These are phyloP conservation scores for Podospora australis DNA, from an alignment of 495 filamentous ascomycete species.

Conservation along the genomic window DNA sequence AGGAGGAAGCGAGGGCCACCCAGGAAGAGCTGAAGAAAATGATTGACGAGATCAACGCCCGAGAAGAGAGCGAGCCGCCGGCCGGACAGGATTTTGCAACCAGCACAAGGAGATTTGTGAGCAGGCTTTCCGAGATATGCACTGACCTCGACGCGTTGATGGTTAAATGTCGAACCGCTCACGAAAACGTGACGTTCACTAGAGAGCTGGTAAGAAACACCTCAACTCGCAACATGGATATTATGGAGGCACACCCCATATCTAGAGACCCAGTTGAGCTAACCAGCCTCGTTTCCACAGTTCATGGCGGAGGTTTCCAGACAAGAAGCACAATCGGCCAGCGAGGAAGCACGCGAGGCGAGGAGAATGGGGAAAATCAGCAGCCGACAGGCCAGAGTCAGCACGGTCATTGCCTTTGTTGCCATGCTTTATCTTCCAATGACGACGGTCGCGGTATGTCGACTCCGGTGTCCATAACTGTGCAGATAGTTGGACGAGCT, in stretches of 20 bases:
- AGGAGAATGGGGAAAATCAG: neutral
- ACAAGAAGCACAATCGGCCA: neutral
- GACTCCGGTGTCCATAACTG: neutral
- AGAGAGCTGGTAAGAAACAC: slow-evolving; percentile 6
- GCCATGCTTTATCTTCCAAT: slow-evolving; percentile 16
- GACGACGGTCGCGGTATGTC: slow-evolving; percentile 11
- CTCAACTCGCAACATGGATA: neutral
- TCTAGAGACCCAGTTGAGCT: neutral
- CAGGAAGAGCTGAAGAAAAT: slow-evolving; percentile 3
- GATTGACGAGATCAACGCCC: neutral
- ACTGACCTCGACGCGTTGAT: slow-evolving; percentile 10
- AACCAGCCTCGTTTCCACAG: neutral
- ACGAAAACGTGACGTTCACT: slow-evolving; percentile 2
- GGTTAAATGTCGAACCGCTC: slow-evolving; percentile 1
- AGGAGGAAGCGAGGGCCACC: slow-evolving; percentile 7
- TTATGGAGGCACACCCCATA: no score
- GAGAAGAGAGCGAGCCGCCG: neutral
- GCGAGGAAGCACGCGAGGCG: neutral
- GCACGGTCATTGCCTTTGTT: slow-evolving; percentile 10
- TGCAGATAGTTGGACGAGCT: neutral
- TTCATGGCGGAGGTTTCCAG: slow-evolving; percentile 7
- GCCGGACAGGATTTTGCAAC: neutral
- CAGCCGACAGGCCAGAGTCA: neutral
- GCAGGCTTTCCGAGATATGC: slow-evolving; percentile 8
- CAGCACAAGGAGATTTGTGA: slow-evolving; percentile 1